phyloP scores from a whole-genome alignment of 176 grass and related monocot genomes.

The Tillandsia fasciculata region DNA sequence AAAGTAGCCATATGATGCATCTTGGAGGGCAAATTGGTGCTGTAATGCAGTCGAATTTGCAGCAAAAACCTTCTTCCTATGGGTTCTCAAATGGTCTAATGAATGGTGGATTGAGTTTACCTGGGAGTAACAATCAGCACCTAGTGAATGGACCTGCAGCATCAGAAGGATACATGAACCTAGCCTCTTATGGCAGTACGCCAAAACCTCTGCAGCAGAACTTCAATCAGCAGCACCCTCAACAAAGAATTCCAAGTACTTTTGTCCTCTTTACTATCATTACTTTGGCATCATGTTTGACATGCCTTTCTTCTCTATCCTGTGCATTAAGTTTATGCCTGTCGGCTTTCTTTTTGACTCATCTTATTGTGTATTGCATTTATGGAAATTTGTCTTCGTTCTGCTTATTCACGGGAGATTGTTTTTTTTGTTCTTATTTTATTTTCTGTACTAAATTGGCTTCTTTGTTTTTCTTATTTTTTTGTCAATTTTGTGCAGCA shows the following conservation, averaged over 20 bases:
- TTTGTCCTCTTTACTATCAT: slow-evolving; percentile 13
- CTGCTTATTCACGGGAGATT: neutral
- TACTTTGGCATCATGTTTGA: neutral
- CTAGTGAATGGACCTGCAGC: slow-evolving; percentile 45
- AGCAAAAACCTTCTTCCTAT: slow-evolving; percentile 64
- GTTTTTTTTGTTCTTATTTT: neutral
- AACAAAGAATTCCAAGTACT: slow-evolving; percentile 83
- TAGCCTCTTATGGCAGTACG: slow-evolving; percentile 49
- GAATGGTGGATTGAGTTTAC: slow-evolving; percentile 67
- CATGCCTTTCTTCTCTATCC: slow-evolving; percentile 16
- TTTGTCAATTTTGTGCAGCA: slow-evolving; percentile 28
- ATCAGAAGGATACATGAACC: slow-evolving; percentile 63
- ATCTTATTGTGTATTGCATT: neutral
- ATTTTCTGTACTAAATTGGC: neutral
- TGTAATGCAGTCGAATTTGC: slow-evolving; percentile 58
- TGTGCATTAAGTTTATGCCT: slow-evolving; percentile 13
- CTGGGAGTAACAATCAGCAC: slow-evolving; percentile 48
- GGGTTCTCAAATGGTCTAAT: slow-evolving; percentile 61
- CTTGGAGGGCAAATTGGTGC: slow-evolving; percentile 42
- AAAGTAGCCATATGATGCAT: slow-evolving; percentile 45
- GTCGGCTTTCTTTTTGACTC: neutral
- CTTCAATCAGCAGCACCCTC: slow-evolving; percentile 53
- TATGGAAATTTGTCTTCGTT: neutral
- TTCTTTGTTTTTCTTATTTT: neutral
- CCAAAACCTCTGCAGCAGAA: slow-evolving; percentile 73